phyloP scores from a whole-genome alignment of 805 yeast species.

The Brettanomyces bruxellensis region DNA sequence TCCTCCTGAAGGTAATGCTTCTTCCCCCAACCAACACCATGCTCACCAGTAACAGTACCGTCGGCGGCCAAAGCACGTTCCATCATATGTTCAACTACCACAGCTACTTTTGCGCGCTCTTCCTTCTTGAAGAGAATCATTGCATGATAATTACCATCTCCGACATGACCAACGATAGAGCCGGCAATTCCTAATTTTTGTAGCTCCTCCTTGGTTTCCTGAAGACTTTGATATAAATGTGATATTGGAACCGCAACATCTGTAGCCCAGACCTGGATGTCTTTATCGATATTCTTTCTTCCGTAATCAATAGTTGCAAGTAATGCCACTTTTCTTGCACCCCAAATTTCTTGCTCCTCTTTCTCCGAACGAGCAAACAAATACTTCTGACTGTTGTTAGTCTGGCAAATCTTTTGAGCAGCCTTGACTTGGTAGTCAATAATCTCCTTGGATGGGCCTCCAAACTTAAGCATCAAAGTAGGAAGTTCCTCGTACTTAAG shows the following conservation, averaged over 20 bases:
- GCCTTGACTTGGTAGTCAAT: conserved; percentile 43
- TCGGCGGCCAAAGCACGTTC: conserved; percentile 54
- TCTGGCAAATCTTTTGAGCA: conserved; percentile 34
- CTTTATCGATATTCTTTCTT: conserved; percentile 33
- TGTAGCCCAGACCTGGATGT: conserved; percentile 77
- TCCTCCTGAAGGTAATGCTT: conserved; percentile 54
- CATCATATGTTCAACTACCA: conserved; percentile 64
- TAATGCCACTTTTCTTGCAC: conserved; percentile 75
- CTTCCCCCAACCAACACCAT: conserved; percentile 81
- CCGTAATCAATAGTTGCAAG: conserved; percentile 69
- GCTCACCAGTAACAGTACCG: conserved; percentile 89
- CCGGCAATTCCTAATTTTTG: conserved; percentile 47
- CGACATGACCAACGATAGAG: conserved; percentile 79
- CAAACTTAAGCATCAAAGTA: conserved; percentile 66
- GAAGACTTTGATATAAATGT: conserved; percentile 46
- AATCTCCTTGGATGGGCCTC: conserved; percentile 45
- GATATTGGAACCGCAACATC: conserved; percentile 90
- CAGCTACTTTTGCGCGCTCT: conserved; percentile 39
- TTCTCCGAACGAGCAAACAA: conserved; percentile 56
- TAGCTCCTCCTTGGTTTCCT: conserved; percentile 57
- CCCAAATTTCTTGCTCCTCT: conserved; percentile 67
- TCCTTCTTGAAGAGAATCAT: conserved; percentile 49
- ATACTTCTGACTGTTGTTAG: conserved; percentile 43
- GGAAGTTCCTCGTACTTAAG: conserved; percentile 59
- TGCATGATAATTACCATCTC: conserved; percentile 89